Evolutionary conservation across 2,329 filamentous ascomycete genomes (phyloP).

Genomic region (Grosmannia penicillata): DNA sequence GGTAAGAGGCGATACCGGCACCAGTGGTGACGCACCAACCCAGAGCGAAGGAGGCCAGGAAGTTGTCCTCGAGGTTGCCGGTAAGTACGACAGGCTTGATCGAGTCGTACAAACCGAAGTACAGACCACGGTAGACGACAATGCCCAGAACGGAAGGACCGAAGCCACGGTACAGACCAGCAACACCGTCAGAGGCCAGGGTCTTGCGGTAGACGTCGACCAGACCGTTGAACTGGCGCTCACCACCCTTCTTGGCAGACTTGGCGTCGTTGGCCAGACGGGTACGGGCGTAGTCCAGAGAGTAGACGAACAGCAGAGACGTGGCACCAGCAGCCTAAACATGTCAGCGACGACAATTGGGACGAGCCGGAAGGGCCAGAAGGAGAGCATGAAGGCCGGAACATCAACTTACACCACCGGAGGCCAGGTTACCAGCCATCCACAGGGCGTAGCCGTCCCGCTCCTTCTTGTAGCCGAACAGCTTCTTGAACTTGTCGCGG

Average conservation of each 20-base stretch:
- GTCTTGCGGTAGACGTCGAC: slow-evolving; percentile 99
- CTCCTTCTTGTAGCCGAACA: slow-evolving; percentile 99
- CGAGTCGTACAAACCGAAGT: slow-evolving; percentile 99
- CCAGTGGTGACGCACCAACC: slow-evolving; percentile 98
- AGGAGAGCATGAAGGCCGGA: too few species aligned
- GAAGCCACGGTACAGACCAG: slow-evolving; percentile 99
- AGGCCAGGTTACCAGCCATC: slow-evolving; percentile 99
- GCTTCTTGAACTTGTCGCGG: slow-evolving; percentile 99
- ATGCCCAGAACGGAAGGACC: slow-evolving; percentile 98
- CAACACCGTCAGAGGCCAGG: slow-evolving; percentile 93
- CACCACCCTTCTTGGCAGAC: slow-evolving; percentile 91
- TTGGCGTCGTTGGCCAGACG: slow-evolving; percentile 99
- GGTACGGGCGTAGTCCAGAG: slow-evolving; percentile 99
- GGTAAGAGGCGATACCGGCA: slow-evolving; percentile 99
- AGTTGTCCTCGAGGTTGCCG: slow-evolving; percentile 89
- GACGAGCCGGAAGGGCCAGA: background rate
- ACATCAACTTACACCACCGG: slow-evolving; percentile 91
- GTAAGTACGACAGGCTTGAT: slow-evolving; percentile 97
- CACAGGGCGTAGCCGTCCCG: slow-evolving; percentile 96
- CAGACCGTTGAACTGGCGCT: slow-evolving; percentile 99
- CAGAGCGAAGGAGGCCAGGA: slow-evolving; percentile 97
- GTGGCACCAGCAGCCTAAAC: slow-evolving; percentile 87
- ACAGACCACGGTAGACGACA: slow-evolving; percentile 99
- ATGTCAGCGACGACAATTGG: slow-evolving; percentile 1
- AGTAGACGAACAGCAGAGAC: slow-evolving; percentile 99